Evolutionary conservation across 2,329 filamentous ascomycete genomes (phyloP).

Genomic region (Fusarium lyarnte): DNA sequence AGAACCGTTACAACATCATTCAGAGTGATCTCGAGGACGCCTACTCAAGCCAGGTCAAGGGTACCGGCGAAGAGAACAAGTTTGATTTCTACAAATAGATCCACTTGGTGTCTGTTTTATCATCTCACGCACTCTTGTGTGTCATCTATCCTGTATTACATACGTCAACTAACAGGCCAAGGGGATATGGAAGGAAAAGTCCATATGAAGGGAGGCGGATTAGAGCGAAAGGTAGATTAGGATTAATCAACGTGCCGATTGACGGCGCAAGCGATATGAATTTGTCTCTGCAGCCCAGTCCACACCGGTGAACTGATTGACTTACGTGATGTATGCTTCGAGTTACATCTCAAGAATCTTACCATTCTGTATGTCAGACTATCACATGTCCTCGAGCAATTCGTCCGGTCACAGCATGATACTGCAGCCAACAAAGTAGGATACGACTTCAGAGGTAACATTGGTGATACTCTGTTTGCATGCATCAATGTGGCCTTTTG

Average conservation of each 20-base stretch:
- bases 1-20: constrained; percentile 99
- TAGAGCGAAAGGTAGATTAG: constrained; percentile 25
- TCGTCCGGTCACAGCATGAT: neutral
- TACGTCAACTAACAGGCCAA: constrained; percentile 17
- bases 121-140: constrained; percentile 14
- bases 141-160: constrained; percentile 39
- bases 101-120: constrained; percentile 3
- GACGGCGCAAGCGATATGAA: constrained; percentile 10
- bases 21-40: constrained; percentile 96
- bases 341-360: neutral
- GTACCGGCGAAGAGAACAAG: constrained; percentile 70
- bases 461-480: neutral
- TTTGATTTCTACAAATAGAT: constrained; percentile 92
- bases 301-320: constrained; percentile 1
- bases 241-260: constrained; percentile 27
- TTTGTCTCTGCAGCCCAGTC: neutral
- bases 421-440: neutral
- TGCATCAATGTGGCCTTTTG: neutral
- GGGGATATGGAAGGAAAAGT: constrained; percentile 23
- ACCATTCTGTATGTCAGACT: neutral
- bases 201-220: constrained; percentile 9
- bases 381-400: neutral
- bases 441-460: neutral
- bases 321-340: neutral
- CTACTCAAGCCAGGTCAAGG: constrained; percentile 97